Base-by-base conservation (phyloP, 2,329 filamentous ascomycete genomes). In the Mariannaea elegans region DNA sequence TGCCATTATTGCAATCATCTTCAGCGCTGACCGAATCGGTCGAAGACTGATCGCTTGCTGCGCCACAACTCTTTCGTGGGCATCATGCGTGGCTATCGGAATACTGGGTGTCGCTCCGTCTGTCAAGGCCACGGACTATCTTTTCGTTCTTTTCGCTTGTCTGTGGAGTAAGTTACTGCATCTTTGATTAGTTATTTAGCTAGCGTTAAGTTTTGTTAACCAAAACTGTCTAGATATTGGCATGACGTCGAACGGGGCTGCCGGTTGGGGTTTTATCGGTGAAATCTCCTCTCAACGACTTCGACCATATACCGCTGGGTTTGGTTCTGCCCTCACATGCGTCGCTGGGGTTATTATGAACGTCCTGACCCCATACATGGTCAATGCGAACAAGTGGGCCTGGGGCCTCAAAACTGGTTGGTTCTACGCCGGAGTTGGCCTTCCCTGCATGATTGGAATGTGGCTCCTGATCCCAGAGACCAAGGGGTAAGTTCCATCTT, bases 271-370 rank as follows among this genome's bases (percentile, higher is more conserved):
- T 9, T 70, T 69, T 50, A 69, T 71, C 39, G 71, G 67, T 55
- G 77, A 77, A 55, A 76, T 76, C 16, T 76, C 75, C 1, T 72
- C 75, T 1, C 73, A 73, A 24, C 69, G 74, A 10, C 65, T 76
- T 12, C 71, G 73, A 2, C 67, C 70, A 4, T 71, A 71, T 29
- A 75, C 73, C 0, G 70, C 73, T 5, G 72, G 71, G 1, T 65
- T 74, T 32, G 71, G 68, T 31, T 69, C 71, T 1, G 71, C 73
- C 1, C 0, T 70, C 66, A 12, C 65, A 65, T 4, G 66, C 65
- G 8, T 69, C 65, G 3, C 68, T 63, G 45, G 45, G 16, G 63
- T 73, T n/a, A 55, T 71, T 14, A 70, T 67, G 46, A 69, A 62
- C 12, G 56, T 72, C 7, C 61, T 72, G 7, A 71, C 68, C 29